Evolutionary conservation across 148 eudicot genomes (phyloP).

Genomic region (Camellia lanceoleosa): DNA sequence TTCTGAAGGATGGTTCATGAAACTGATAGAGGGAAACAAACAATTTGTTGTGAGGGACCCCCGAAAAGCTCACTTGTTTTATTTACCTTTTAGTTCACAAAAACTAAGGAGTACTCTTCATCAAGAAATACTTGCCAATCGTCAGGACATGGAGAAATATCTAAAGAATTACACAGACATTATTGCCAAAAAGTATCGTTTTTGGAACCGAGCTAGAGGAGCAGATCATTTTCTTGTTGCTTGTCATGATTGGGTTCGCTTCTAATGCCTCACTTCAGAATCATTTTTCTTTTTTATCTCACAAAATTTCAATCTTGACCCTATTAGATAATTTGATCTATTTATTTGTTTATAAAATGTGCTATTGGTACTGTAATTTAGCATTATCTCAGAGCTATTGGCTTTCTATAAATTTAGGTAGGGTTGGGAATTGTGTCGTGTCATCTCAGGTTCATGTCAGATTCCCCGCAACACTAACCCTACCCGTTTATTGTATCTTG

Average conservation of each 20-base stretch:
- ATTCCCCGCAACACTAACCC: too few species aligned
- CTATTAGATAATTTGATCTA: neutral
- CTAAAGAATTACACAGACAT: slow-evolving; percentile 45
- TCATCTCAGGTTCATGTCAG: too few species aligned
- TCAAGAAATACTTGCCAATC: slow-evolving; percentile 26
- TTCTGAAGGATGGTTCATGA: slow-evolving; percentile 93
- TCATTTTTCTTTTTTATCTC: neutral
- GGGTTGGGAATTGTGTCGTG: too few species aligned
- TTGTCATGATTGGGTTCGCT: slow-evolving; percentile 88
- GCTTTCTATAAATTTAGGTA: neutral
- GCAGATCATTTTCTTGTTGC: slow-evolving; percentile 80
- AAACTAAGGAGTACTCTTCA: slow-evolving; percentile 38
- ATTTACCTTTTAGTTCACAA: slow-evolving; percentile 64
- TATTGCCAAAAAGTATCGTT: slow-evolving; percentile 51
- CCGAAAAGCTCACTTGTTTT: slow-evolving; percentile 73
- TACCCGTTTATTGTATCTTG: too few species aligned
- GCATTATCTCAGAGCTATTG: neutral
- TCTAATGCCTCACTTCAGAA: slow-evolving; percentile 1
- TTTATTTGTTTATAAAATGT: neutral
- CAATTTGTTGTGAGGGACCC: slow-evolving; percentile 55
- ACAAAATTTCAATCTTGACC: neutral
- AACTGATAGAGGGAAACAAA: slow-evolving; percentile 53
- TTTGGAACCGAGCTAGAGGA: slow-evolving; percentile 66
- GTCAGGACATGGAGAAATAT: slow-evolving; percentile 44
- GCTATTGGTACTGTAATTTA: neutral